These are phyloP conservation scores for Phaseolus coccineus DNA, from an alignment of 331 rosid species.

Conservation along the genomic window DNA sequence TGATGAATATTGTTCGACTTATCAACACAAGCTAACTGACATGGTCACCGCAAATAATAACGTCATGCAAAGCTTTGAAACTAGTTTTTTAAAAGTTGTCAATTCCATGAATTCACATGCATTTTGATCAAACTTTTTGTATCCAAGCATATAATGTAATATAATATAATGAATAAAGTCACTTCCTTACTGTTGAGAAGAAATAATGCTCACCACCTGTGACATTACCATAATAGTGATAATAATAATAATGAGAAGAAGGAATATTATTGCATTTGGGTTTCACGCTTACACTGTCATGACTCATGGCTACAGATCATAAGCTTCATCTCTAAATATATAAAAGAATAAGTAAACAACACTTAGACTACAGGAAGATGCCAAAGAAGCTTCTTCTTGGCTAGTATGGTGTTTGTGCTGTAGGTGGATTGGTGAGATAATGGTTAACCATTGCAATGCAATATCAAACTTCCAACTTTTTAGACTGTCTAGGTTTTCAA, in stretches of 20 bases:
- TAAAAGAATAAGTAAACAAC: neutral
- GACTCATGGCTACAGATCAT: conserved; percentile 18
- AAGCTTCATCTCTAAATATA: neutral
- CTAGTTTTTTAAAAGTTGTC: neutral
- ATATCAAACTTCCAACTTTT: too few species aligned
- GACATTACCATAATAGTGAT: conserved; percentile 5
- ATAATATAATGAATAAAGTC: conserved; percentile 4
- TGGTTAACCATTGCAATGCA: too few species aligned
- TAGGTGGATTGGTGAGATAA: too few species aligned
- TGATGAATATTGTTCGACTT: too few species aligned
- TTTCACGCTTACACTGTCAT: conserved; percentile 33
- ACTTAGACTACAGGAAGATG: conserved; percentile 21
- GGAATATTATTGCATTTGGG: conserved; percentile 11
- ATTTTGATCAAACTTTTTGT: conserved; percentile 6
- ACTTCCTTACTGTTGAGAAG: conserved; percentile 31
- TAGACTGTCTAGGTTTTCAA: too few species aligned
- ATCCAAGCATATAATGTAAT: neutral
- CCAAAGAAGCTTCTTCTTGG: conserved; percentile 41
- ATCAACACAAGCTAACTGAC: conserved; percentile 22
- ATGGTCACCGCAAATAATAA: conserved; percentile 46
- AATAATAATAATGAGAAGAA: too few species aligned
- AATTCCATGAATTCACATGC: conserved; percentile 40
- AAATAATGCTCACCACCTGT: neutral
- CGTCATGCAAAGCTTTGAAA: conserved; percentile 39
- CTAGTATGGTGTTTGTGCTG: too few species aligned